These are phyloP conservation scores for Amoebophrya sp. DNA, from an alignment of 169 alveolate species.

Conservation along the genomic window DNA sequence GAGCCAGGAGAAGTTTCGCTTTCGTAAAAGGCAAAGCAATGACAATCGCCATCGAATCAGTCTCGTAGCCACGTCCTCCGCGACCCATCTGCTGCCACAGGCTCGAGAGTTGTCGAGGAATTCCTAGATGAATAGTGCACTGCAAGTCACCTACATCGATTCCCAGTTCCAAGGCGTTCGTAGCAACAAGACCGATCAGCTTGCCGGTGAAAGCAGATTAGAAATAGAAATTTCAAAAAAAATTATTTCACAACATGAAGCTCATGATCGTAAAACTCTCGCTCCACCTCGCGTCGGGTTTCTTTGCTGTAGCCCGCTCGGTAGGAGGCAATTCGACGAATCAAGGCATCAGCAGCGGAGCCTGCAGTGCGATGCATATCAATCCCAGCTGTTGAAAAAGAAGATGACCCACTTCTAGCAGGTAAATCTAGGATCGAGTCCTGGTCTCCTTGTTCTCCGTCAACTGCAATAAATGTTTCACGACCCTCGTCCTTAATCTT, in stretches of 20 bases:
- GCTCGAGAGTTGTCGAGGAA: slow-evolving; percentile 47
- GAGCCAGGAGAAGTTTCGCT: too few species aligned
- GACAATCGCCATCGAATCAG: not conserved
- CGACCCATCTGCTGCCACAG: slow-evolving; percentile 52
- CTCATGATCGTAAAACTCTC: too few species aligned
- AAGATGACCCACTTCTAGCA: not conserved
- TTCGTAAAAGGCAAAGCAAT: not conserved
- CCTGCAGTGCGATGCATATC: too few species aligned
- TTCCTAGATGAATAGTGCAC: slow-evolving; percentile 45
- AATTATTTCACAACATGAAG: too few species aligned
- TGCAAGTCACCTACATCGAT: slow-evolving; percentile 48
- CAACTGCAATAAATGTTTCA: too few species aligned
- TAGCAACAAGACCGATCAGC: slow-evolving; percentile 42
- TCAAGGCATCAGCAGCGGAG: not conserved
- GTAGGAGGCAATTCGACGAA: slow-evolving; percentile 32
- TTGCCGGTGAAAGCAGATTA: slow-evolving; percentile 41
- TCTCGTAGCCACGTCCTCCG: slow-evolving; percentile 38
- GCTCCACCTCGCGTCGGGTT: slow-evolving; percentile 47
- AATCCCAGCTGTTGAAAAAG: not conserved
- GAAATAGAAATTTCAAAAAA: too few species aligned
- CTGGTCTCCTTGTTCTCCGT: not conserved
- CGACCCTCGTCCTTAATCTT: too few species aligned
- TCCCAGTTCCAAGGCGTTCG: slow-evolving; percentile 52
- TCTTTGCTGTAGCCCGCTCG: slow-evolving; percentile 48
- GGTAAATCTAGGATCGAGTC: not conserved